Conservation (phyloP, 2,329 filamentous ascomycete genomes). For the Onygenales sp. region DNA sequence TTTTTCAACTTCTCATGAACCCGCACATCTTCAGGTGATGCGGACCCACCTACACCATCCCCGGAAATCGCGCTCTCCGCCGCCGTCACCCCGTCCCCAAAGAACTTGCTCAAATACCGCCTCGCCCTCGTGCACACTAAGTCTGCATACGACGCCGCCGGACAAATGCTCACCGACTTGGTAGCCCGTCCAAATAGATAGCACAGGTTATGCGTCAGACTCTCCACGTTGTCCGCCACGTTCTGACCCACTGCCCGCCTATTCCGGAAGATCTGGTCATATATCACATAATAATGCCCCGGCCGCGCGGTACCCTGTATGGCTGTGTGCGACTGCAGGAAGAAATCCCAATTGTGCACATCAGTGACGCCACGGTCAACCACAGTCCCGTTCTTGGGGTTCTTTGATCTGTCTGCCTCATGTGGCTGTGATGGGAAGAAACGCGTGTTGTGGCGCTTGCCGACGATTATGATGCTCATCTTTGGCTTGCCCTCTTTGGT, state of each 20-base stretch:
- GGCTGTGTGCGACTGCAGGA: constrained; percentile 68
- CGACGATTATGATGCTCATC: constrained; percentile 67
- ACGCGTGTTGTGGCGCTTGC: constrained; percentile 80
- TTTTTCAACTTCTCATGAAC: not conserved
- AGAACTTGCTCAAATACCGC: constrained; percentile 57
- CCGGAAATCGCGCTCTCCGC: not conserved
- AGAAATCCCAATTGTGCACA: constrained; percentile 73
- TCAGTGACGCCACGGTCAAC: constrained; percentile 78
- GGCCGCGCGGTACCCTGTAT: constrained; percentile 76
- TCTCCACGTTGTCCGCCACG: constrained; percentile 59
- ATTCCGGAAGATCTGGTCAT: constrained; percentile 56
- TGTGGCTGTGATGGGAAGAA: constrained; percentile 60
- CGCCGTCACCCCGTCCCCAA: constrained; percentile 20
- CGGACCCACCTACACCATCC: not conserved
- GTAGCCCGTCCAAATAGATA: constrained; percentile 78
- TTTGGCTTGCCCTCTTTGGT: constrained; percentile 46
- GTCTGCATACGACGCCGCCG: constrained; percentile 85
- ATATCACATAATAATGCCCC: constrained; percentile 70
- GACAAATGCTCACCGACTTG: constrained; percentile 76
- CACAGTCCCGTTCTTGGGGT: constrained; percentile 65
- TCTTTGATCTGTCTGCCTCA: constrained; percentile 48
- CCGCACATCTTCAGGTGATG: not conserved
- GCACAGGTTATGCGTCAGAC: constrained; percentile 67
- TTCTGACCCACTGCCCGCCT: constrained; percentile 18
- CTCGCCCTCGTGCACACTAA: constrained; percentile 70